Percentiles rank a stretch among this genome's conserved stretches.
Evolutionary conservation across 805 yeast genomes (phyloP).

Genomic region (Monosporozyma aquatica): DNA sequence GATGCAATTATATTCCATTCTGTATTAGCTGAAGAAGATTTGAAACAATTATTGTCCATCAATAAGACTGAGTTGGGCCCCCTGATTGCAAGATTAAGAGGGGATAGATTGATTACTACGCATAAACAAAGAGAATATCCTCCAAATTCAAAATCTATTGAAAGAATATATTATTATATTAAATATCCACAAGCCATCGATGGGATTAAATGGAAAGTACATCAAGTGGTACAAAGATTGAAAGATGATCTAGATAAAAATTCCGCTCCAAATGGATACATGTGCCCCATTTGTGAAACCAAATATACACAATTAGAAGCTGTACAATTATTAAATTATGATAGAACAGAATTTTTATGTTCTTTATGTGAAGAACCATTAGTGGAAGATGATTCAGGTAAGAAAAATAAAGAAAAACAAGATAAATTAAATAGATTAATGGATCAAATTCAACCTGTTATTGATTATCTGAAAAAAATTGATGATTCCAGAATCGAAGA

Average conservation of each 20-base stretch:
- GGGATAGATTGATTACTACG: slow-evolving; percentile 67
- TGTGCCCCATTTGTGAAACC: slow-evolving; percentile 77
- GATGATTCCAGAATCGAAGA: slow-evolving; percentile 76
- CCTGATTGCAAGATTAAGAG: slow-evolving; percentile 68
- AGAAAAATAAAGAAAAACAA: slow-evolving; percentile 73
- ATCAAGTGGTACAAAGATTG: slow-evolving; percentile 66
- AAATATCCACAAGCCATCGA: slow-evolving; percentile 92
- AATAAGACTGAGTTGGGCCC: slow-evolving; percentile 81
- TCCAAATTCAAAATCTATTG: slow-evolving; percentile 53
- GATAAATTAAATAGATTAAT: slow-evolving; percentile 73
- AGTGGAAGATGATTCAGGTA: slow-evolving; percentile 81
- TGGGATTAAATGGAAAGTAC: slow-evolving; percentile 93
- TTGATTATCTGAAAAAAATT: slow-evolving; percentile 70
- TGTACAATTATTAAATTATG: slow-evolving; percentile 69
- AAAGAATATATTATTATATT: slow-evolving; percentile 75
- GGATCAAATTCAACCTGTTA: slow-evolving; percentile 84
- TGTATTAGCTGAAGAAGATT: slow-evolving; percentile 86
- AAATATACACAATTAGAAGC: slow-evolving; percentile 85
- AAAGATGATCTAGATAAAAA: slow-evolving; percentile 78
- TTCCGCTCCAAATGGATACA: slow-evolving; percentile 87
- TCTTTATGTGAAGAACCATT: slow-evolving; percentile 71
- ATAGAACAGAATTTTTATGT: slow-evolving; percentile 72
- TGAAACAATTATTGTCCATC: slow-evolving; percentile 69
- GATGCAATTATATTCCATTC: slow-evolving; percentile 86
- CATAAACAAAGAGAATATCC: slow-evolving; percentile 67